phyloP scores from a whole-genome alignment of 2,329 filamentous ascomycete genomes.

The Microcera coccophila region DNA sequence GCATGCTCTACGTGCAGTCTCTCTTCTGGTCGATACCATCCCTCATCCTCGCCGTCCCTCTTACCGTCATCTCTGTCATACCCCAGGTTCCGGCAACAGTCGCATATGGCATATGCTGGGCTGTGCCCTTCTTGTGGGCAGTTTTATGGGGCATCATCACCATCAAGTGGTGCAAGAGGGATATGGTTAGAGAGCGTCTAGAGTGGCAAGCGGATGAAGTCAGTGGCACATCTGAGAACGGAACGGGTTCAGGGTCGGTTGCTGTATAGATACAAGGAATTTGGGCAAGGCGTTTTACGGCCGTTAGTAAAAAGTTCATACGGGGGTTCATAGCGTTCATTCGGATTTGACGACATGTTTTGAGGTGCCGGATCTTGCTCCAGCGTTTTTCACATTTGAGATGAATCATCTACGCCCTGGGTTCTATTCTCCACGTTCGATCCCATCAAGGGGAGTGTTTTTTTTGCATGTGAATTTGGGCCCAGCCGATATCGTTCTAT shows the following conservation, averaged over 20 bases:
- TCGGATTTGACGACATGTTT: no score
- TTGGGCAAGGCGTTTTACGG: no score
- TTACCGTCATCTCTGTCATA: constrained; percentile 37
- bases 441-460: no score
- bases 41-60: constrained; percentile 33
- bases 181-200: constrained; percentile 35
- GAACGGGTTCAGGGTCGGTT: neutral
- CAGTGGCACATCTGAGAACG: neutral
- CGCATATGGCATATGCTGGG: constrained; percentile 38
- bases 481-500: no score
- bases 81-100: constrained; percentile 33
- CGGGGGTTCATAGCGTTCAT: no score
- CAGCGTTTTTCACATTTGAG: no score
- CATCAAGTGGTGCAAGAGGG: constrained; percentile 35
- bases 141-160: constrained; percentile 34
- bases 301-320: no score
- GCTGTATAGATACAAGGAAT: no score
- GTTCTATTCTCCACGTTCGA: no score
- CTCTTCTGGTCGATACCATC: constrained; percentile 41
- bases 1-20: constrained; percentile 39
- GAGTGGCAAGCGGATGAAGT: constrained; percentile 33
- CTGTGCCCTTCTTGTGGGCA: constrained; percentile 38
- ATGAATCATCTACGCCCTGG: no score
- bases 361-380: no score
- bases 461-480: no score